Evolutionary conservation across 2,329 filamentous ascomycete genomes (phyloP), one percentile per base, ranked within the genome.

Genomic region (Beauveria scarabaeidicola): DNA sequence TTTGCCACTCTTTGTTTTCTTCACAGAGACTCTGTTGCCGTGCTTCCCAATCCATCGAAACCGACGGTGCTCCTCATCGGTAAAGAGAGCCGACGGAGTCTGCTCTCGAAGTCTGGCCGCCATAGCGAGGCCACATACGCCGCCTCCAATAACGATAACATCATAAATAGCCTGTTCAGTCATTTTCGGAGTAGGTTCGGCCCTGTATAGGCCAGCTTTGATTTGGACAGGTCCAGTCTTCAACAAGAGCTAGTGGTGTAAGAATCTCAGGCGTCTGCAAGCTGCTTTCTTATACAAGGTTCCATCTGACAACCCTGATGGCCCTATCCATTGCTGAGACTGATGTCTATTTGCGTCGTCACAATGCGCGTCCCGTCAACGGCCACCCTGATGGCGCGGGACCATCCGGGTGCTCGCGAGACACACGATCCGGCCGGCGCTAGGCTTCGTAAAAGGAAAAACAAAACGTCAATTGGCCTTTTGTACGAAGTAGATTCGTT

Each of bases 1-100:
- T 64, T 73, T 74, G 58, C 72, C 64, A 53, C 69, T 67, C 62
- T 72, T 67, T n/a, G 72, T 68, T 23, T 74, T 68, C 59, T 84
- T 86, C 62, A 87, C 75, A 8, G 78, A 77, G 70, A 85, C 82
- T 32, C 82, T 81, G 29, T 78, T 78, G 29, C 80, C 79, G 67
- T 90, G 82, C 59, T 85, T 86, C 60, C 79, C 80, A 60, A 91
- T 86, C 86, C 88, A 91, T 70, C 89, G 84, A 69, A 89, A 93
- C n/a, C 89, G 80, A 46, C 87, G 84, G 67, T 93, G 89, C 67
- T 93, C 90, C 64, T 90, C 88, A 68, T 93, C 89, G 0, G 89
- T 92, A 72, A 93, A 93, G 56, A 91, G 83, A 1, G 89, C 88
- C 0, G 87, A 89, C 0, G 89, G 89, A 0, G 87, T 88, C 58